Conservation (phyloP, 2,329 filamentous ascomycete species). For the Seiridium unicorne region DNA sequence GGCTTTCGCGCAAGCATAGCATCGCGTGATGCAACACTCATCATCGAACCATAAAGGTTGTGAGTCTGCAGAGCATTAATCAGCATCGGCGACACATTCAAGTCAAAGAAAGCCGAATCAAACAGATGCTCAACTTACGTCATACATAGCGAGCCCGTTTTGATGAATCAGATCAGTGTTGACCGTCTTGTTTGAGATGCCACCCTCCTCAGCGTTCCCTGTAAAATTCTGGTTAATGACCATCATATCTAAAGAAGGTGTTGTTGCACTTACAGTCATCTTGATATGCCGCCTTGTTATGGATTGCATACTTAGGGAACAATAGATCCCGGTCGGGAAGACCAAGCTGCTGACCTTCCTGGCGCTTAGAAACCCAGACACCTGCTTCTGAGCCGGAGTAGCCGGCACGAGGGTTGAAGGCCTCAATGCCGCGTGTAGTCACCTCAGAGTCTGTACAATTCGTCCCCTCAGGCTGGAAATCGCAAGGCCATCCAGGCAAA, state of each 20-base stretch:
- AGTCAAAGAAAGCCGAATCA: background rate
- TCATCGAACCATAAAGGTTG: conserved; percentile 76
- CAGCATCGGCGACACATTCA: background rate
- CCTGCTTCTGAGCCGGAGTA: conserved; percentile 23
- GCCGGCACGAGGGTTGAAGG: conserved; percentile 21
- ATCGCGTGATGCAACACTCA: conserved; percentile 62
- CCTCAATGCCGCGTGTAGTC: conserved; percentile 7
- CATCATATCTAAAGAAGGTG: no score
- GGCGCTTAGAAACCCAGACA: conserved; percentile 17
- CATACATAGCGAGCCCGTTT: conserved; percentile 67
- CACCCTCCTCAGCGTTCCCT: conserved; percentile 40
- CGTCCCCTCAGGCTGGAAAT: conserved; percentile 60
- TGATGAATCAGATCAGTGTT: conserved; percentile 67
- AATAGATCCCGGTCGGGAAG: conserved; percentile 63
- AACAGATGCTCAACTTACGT: conserved; percentile 29
- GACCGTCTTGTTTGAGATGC: conserved; percentile 58
- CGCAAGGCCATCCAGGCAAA: conserved; percentile 66
- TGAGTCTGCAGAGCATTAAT: conserved; percentile 46
- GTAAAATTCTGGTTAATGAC: background rate
- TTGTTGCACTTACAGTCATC: conserved; percentile 23
- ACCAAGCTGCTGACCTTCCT: conserved; percentile 46
- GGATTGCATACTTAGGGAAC: conserved; percentile 62
- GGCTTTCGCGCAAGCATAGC: conserved; percentile 69
- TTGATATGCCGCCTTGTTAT: conserved; percentile 55
- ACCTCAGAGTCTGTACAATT: conserved; percentile 28